A percentile compares a stretch with the other conserved stretches of the same genome.
Evolutionary conservation across 2,329 filamentous ascomycete species (phyloP).

Genomic region (Pyrenochaeta sp.): DNA sequence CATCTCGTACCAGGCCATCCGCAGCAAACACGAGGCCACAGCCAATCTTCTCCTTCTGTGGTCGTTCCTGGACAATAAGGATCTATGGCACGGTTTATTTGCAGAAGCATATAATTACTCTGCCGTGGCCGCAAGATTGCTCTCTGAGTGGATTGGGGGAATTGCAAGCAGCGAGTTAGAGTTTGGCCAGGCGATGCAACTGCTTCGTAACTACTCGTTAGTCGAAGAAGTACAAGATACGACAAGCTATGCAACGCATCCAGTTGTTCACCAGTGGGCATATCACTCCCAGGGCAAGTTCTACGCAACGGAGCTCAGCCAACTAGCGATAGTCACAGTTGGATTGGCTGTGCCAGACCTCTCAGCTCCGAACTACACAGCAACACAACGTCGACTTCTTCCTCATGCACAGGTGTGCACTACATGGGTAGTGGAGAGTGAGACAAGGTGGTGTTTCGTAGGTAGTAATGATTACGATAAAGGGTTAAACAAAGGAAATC

Average conservation of each 20-base stretch:
- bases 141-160: conserved; percentile 22
- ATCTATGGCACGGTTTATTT: conserved; percentile 37
- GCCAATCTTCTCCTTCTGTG: conserved; percentile 39
- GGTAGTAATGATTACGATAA: no score
- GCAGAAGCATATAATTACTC: neutral
- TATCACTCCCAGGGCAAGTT: conserved; percentile 16
- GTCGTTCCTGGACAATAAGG: conserved; percentile 33
- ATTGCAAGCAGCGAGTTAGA: conserved; percentile 20
- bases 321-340: conserved; percentile 17
- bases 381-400: conserved; percentile 27
- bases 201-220: conserved; percentile 37
- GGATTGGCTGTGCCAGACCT: conserved; percentile 16
- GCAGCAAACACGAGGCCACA: conserved; percentile 21
- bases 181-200: conserved; percentile 24
- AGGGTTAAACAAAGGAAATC: no score
- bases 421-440: conserved; percentile 5
- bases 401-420: conserved; percentile 20
- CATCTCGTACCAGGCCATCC: conserved; percentile 41
- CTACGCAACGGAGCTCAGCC: conserved; percentile 15
- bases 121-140: conserved; percentile 3
- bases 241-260: conserved; percentile 26
- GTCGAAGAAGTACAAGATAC: conserved; percentile 19
- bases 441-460: neutral
- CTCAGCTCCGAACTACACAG: conserved; percentile 11
- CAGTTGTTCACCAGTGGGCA: conserved; percentile 24